Evolutionary conservation across 495 filamentous ascomycete genomes (phyloP), one percentile per base, ranked within the genome.

Genomic region (Aspergillus incahuasiensis): DNA sequence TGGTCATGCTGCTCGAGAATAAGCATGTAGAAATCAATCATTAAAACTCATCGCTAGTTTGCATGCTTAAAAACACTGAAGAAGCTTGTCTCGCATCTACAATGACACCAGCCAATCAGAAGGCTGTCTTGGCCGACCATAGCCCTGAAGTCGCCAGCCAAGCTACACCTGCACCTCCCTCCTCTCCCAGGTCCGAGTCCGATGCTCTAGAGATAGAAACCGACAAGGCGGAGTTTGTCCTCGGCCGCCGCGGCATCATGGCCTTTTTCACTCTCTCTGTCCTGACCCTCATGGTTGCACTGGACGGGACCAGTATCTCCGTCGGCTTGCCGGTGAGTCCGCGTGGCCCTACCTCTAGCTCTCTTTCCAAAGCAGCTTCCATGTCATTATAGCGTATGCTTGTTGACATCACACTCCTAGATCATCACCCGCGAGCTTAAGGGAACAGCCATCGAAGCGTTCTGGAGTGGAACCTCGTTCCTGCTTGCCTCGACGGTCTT

Each of bases 281-380:
- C 7, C 74, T 90, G 21, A 80, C 81, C 0, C 68, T 90, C 32
- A 85, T 86, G 73, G 84, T 81, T 5, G 86, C 88, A 21, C 70
- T 91, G 18, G 88, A 91, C 68, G 86, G 85, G 1, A 91, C 88
- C 3, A 88, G 84, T 2, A 73, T 91, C 15, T 85, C 83, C 7
- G 86, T 91, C 19, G 88, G 88, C 4, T 64, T 91, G 42, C 87
- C 88, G 1, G 82, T 86, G 74, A 67, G 8, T 30, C 4, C n/a
- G 8, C n/a, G n/a, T n/a, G n/a, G n/a, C n/a, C n/a, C n/a, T n/a
- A n/a, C n/a, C n/a, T n/a, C n/a, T n/a, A n/a, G n/a, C n/a, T n/a
- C n/a, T n/a, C n/a, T n/a, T n/a, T n/a, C n/a, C n/a, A n/a, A n/a
- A n/a, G n/a, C n/a, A n/a, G n/a, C n/a, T n/a, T n/a, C n/a, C n/a